Percentiles rank a stretch among this genome's conserved stretches.
Conservation (phyloP, 495 filamentous ascomycete species). For the Xylaria palmicola region DNA sequence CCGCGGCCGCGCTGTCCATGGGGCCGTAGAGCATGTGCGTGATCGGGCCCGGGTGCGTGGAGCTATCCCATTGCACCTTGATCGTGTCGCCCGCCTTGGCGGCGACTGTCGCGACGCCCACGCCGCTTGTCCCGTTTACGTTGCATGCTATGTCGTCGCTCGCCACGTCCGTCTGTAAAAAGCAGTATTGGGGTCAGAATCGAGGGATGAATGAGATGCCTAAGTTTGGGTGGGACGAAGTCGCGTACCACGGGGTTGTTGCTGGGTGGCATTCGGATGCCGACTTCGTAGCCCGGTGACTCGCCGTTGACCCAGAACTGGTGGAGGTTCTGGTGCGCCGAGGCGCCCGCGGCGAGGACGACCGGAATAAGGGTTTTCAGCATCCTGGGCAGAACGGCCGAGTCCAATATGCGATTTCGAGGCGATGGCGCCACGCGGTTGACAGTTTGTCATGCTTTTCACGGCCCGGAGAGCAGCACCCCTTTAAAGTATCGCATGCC, state of each 20-base stretch:
- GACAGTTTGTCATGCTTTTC: background rate
- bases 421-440: background rate
- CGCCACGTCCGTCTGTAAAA: constrained; percentile 26
- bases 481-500: too few relatives aligned
- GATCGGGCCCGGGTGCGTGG: constrained; percentile 37
- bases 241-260: constrained; percentile 33
- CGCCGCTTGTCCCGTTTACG: constrained; percentile 32
- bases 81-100: constrained; percentile 35
- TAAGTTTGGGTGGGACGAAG: background rate
- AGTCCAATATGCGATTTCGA: too few relatives aligned
- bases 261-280: constrained; percentile 37
- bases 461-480: background rate
- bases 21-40: constrained; percentile 26
- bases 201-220: too few relatives aligned
- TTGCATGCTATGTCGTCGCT: constrained; percentile 37
- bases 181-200: background rate
- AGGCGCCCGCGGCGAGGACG: constrained; percentile 23
- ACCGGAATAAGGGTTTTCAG: constrained; percentile 12
- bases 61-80: constrained; percentile 37
- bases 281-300: constrained; percentile 37
- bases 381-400: constrained; percentile 3
- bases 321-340: constrained; percentile 40
- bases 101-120: constrained; percentile 27
- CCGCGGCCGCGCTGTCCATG: constrained; percentile 27
- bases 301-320: constrained; percentile 41